Evolutionary conservation across 2,329 filamentous ascomycete species (phyloP), one percentile per base, ranked within the genome.

Genomic region (Curvularia hawaiiensis): DNA sequence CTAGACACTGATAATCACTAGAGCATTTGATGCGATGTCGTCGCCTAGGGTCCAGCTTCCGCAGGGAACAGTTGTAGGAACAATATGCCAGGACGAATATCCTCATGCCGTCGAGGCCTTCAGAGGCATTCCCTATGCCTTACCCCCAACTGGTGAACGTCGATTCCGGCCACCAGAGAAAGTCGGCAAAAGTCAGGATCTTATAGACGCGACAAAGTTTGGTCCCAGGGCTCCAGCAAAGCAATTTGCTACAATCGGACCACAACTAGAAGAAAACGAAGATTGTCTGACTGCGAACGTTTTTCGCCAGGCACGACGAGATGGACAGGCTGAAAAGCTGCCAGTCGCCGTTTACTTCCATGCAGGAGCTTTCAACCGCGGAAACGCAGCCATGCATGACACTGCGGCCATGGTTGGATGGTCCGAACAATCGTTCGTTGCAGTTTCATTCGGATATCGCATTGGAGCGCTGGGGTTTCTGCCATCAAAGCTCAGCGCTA

Each of bases 401-500:
- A 84, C 88, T 60, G 82, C 80, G 0, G 84, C 83, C 35, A 85
- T 90, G 75, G 83, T 88, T 14, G 80, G 83, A 5, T 88, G 83
- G 62, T 73, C 70, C 2, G 66, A 67, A 22, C 64, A 76, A 44
- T 82, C 82, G 10, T 75, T 90, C 50, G 78, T 90, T 41, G 84
- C 79, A 33, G 80, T 88, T 50, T 65, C 62, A n/a, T 68, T 67
- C 38, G 38, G 62, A 11, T 69, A 69, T 51, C 62, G 67, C 9
- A 60, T 69, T 33, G 62, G 62, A 14, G 59, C 52, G 40, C 55
- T 61, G 18, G 58, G 48, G 22, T 64, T 65, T 51, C 50, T 62
- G 6, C 48, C 54, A 6, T 51, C 55, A 7, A 48, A 43, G 35
- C 47, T 66, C 9, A 59, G 63, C 26, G 54, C 58, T n/a, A 51